A percentile compares a stretch with the other conserved stretches of the same genome.
Conservation (phyloP, 495 filamentous ascomycete genomes). For the Barbatosphaeria neglecta region DNA sequence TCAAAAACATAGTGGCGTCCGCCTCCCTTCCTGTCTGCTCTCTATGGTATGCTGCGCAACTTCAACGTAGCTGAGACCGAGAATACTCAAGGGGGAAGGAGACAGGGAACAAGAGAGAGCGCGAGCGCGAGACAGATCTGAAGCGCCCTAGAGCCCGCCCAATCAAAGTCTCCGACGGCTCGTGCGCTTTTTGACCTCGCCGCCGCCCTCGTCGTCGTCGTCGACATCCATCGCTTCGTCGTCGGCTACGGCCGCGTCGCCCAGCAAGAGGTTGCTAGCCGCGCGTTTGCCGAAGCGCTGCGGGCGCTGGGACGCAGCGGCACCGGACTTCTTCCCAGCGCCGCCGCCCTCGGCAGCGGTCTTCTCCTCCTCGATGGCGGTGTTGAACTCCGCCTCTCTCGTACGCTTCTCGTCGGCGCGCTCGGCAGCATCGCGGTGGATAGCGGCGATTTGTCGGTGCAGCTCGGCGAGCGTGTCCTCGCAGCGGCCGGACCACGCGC, state of each 20-base stretch:
- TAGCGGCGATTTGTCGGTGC: slow-evolving; percentile 53
- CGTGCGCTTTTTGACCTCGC: slow-evolving; percentile 24
- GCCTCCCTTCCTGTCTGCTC: too few relatives aligned
- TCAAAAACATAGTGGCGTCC: too few relatives aligned
- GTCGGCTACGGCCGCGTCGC: slow-evolving; percentile 34
- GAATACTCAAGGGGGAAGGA: neutral
- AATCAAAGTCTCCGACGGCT: slow-evolving; percentile 23
- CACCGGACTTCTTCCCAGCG: slow-evolving; percentile 12
- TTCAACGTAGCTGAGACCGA: too few relatives aligned
- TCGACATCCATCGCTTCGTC: slow-evolving; percentile 51
- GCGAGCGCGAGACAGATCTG: too few relatives aligned
- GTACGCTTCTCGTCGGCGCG: slow-evolving; percentile 39
- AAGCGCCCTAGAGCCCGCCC: neutral
- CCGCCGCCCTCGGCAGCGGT: slow-evolving; percentile 19
- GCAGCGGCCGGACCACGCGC: slow-evolving; percentile 68
- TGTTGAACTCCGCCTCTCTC: slow-evolving; percentile 34
- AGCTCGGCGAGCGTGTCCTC: slow-evolving; percentile 60
- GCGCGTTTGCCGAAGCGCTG: slow-evolving; percentile 23
- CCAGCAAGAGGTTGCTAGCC: slow-evolving; percentile 31
- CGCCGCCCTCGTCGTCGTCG: slow-evolving; percentile 27
- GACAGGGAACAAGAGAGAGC: neutral
- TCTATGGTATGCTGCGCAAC: too few relatives aligned
- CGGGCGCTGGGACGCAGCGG: slow-evolving; percentile 2
- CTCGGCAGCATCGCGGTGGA: slow-evolving; percentile 43
- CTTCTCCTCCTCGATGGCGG: slow-evolving; percentile 28